A percentile compares a stretch with the other conserved stretches of the same genome.
Conservation (phyloP, 768 basidiomycete species). For the Cantharellus anzutake region DNA sequence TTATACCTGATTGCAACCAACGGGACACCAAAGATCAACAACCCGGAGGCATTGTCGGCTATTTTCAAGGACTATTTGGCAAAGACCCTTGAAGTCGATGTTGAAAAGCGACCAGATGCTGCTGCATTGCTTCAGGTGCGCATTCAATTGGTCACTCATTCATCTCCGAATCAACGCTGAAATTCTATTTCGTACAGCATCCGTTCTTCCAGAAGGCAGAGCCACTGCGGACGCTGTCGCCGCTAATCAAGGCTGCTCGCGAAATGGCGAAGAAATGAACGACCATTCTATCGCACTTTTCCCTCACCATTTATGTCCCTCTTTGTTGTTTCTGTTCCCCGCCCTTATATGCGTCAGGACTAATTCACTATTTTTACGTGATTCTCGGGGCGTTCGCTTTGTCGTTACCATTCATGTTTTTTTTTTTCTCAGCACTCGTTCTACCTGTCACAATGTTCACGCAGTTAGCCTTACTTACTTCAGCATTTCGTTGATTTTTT, state of each 20-base stretch:
- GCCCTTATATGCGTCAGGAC: no score
- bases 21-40: constrained; percentile 89
- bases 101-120: constrained; percentile 81
- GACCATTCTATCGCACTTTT: background rate
- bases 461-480: no score
- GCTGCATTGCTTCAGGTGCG: constrained; percentile 51
- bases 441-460: no score
- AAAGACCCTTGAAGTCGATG: constrained; percentile 81
- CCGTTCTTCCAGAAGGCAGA: constrained; percentile 79
- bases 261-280: constrained; percentile 20
- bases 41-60: constrained; percentile 55
- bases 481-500: no score
- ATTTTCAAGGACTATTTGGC: constrained; percentile 82
- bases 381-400: no score
- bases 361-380: no score
- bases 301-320: background rate
- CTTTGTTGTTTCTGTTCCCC: background rate
- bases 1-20: constrained; percentile 97
- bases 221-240: constrained; percentile 67
- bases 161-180: background rate
- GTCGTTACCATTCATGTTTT: no score
- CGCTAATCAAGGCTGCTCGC: constrained; percentile 81
- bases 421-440: no score
- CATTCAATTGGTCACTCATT: background rate
- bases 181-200: constrained; percentile 28